A percentile compares a stretch with the other conserved stretches of the same genome.
Conservation (phyloP, 371 early-diverging fungal genomes). For the Mucor racemosus region DNA sequence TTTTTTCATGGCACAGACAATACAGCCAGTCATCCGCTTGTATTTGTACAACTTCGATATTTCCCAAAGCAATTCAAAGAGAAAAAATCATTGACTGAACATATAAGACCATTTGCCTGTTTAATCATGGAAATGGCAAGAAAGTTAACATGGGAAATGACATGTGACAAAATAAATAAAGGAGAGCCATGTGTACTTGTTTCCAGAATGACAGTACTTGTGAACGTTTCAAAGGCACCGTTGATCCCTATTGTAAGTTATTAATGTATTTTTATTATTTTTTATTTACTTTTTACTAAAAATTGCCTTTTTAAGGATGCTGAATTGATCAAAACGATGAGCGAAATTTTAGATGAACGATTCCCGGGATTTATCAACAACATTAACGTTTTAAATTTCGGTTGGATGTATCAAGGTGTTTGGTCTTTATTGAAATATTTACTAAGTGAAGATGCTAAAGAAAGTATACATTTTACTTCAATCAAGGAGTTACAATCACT, state of each 20-base stretch:
- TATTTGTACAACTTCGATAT: slow-evolving; percentile 35
- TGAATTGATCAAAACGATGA: slow-evolving; percentile 31
- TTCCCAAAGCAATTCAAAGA: slow-evolving; percentile 33
- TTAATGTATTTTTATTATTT: not conserved
- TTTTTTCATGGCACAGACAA: slow-evolving; percentile 43
- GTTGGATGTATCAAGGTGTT: slow-evolving; percentile 54
- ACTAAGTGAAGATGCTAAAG: slow-evolving; percentile 42
- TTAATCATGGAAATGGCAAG: slow-evolving; percentile 54
- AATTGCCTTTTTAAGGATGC: slow-evolving; percentile 30
- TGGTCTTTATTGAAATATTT: slow-evolving; percentile 51
- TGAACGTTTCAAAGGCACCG: slow-evolving; percentile 48
- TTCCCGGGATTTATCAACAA: slow-evolving; percentile 42
- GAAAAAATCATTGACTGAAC: slow-evolving; percentile 22
- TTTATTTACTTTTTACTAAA: too few relatives aligned
- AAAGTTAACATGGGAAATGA: slow-evolving; percentile 41
- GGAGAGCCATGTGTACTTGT: slow-evolving; percentile 31
- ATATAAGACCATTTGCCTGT: slow-evolving; percentile 42
- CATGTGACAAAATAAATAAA: slow-evolving; percentile 21
- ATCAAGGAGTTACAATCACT: slow-evolving; percentile 31
- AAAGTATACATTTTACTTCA: slow-evolving; percentile 39
- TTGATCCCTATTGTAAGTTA: slow-evolving; percentile 43
- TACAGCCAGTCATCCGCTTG: slow-evolving; percentile 34
- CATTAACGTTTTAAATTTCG: slow-evolving; percentile 50
- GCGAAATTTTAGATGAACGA: slow-evolving; percentile 34
- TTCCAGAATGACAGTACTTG: slow-evolving; percentile 42